These are phyloP conservation scores for Botryotinia narcissicola DNA, from an alignment of 2,329 filamentous ascomycete species.

Conservation along the genomic window DNA sequence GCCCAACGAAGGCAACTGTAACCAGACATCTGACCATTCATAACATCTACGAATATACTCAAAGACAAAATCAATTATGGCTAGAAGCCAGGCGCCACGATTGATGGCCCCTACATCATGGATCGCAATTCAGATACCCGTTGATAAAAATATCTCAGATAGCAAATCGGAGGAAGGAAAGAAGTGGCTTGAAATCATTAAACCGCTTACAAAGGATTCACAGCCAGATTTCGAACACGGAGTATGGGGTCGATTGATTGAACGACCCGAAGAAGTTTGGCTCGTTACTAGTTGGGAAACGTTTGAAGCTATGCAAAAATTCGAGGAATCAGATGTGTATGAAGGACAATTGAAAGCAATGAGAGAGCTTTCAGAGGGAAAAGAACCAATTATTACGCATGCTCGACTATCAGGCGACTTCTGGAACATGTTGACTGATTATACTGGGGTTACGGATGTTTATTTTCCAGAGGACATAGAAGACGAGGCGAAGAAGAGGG, in stretches of 20 bases:
- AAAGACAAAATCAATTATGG: background rate
- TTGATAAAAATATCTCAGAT: background rate
- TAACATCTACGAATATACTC: too few relatives aligned
- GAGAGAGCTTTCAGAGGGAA: background rate
- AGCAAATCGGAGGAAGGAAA: background rate
- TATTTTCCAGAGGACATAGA: background rate
- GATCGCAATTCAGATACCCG: background rate
- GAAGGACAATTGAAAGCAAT: background rate
- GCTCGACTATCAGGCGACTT: background rate
- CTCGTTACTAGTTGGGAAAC: background rate
- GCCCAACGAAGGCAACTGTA: too few relatives aligned
- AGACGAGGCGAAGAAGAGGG: background rate
- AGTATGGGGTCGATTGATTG: background rate
- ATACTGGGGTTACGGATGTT: background rate
- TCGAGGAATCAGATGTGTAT: background rate
- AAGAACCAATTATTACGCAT: background rate
- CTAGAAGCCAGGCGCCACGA: background rate
- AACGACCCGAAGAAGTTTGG: background rate
- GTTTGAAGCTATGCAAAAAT: background rate
- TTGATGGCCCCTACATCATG: background rate
- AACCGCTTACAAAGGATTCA: background rate
- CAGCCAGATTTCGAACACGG: background rate
- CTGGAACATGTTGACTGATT: slow-evolving; percentile 3
- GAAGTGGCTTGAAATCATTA: background rate
- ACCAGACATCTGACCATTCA: too few relatives aligned